Evolutionary conservation across 495 filamentous ascomycete species (phyloP).

Genomic region (Aspergillus sparsus): DNA sequence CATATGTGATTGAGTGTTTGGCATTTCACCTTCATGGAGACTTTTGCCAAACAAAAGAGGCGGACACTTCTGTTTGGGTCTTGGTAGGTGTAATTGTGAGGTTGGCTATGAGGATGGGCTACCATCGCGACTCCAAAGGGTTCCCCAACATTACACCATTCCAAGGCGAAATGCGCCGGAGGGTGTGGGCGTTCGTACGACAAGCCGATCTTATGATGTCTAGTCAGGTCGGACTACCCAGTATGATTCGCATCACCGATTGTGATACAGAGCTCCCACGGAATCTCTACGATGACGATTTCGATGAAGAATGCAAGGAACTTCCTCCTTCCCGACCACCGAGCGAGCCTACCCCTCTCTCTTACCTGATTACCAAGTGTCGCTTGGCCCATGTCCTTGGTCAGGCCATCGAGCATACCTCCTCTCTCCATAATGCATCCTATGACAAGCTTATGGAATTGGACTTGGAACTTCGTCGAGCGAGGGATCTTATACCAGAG

Average conservation of each 20-base stretch:
- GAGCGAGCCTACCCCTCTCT: constrained; percentile 79
- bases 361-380: constrained; percentile 83
- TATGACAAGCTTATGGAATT: constrained; percentile 88
- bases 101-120: constrained; percentile 91
- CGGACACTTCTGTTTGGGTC: constrained; percentile 80
- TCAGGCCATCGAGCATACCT: constrained; percentile 55
- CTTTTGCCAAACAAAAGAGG: constrained; percentile 73
- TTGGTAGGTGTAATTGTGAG: constrained; percentile 78
- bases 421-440: constrained; percentile 45
- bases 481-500: constrained; percentile 69
- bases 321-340: constrained; percentile 74
- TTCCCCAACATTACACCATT: constrained; percentile 83
- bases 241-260: constrained; percentile 79
- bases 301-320: constrained; percentile 72
- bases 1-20: constrained; percentile 86
- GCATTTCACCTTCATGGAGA: constrained; percentile 83
- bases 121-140: constrained; percentile 86
- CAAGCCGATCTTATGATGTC: constrained; percentile 85
- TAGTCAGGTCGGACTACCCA: constrained; percentile 86
- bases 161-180: constrained; percentile 86
- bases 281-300: constrained; percentile 94
- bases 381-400: constrained; percentile 64
- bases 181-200: constrained; percentile 84
- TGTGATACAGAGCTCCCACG: constrained; percentile 83
- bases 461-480: constrained; percentile 73